Base-by-base conservation (phyloP, 2,329 filamentous ascomycete species). In the Pseudocercospora eumusae region DNA sequence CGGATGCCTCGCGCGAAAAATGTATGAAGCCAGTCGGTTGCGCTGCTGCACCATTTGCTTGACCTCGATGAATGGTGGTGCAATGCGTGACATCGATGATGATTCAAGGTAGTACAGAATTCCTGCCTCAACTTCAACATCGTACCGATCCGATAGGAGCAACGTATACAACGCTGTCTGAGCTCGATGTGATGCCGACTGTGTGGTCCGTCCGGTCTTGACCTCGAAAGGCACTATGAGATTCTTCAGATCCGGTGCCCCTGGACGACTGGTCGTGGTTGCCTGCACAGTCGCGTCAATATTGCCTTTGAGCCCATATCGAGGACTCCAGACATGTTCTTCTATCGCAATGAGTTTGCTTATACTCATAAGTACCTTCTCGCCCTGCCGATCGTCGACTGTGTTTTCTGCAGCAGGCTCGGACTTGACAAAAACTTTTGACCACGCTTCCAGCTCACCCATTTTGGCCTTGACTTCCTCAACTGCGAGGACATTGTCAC, bases 311-410 rank as follows among this genome's bases (percentile, higher is more conserved):
- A 99, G 81, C 0, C 95, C 95, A 74, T 96, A 99, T 86, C 92
- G 93, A 0, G 95, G 95, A 6, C 93, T 98, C 95, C 95, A 99
- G 27, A 99, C 88, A 73, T 98, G 95, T 75, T 99, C 95, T 75
- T 99, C 95, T 9, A 99, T 91, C 73, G 98, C 95, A 13, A 99
- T 87, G 27, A 99, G 81, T 74, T 98, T 99, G 71, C 88, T 96
- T 68, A 99, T 88, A 68, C 90, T 92, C 84, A 98, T 88, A 61
- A 84, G 88, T 10, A 89, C 86, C 67, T 88, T 89, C 57, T 89
- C 86, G 44, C 89, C 89, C 71, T 92, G 89, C 52, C 90, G 85
- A 67, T 93, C 92, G 68, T 91, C 88, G 23, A 96, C 88, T 44
- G 91, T 74, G 2, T 92, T 92, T 67, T 88, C 85, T 4, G 82